Evolutionary conservation across 164 flowering plant genomes (phyloP), one percentile per base, ranked within the genome.

Genomic region (Piper betle): DNA sequence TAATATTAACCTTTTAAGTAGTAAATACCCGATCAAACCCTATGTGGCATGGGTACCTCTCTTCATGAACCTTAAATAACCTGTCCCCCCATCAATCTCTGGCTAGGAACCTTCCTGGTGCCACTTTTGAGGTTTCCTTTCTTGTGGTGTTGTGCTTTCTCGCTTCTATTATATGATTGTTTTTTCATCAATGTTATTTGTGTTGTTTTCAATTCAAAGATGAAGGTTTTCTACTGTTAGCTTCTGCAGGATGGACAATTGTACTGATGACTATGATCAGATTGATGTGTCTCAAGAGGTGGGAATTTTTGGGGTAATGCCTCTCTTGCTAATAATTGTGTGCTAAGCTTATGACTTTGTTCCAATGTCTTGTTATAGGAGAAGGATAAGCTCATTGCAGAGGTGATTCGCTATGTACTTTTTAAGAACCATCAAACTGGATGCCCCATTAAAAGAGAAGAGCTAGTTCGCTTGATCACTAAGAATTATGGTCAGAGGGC

Each of bases 371-470:
- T 56, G 57, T 12, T 48, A 5, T 73, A 92, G 95, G 99, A 94
- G 70, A 80, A 77, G 64, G 97, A 94, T 72, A 91, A 85, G 78
- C 88, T 91, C 63, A 92, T 94, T 52, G 84, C 83, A 4, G 95
- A 91, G 72, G 89, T 88, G 18, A 74, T 88, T 48, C 92, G 96
- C 42, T 85, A 82, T 65, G 73, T 91, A 19, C 84, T 91, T n/a
- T 94, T 94, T 61, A 94, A 87, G 62, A 79, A 75, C 33, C 88
- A 88, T 58, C 96, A 94, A 56, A 86, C 81, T 3, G 95, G 99
- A 10, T 86, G 95, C 70, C 99, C 96, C 4, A 85, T 94, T 25
- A 91, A 84, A 71, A 84, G 99, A 61, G 96, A 93, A 0, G 99
- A 93, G 59, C 86, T 94, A 41, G 80, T 88, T 57, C 89, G 82